Evolutionary conservation across 2,329 filamentous ascomycete species (phyloP), one percentile per base, ranked within the genome.

Genomic region (Calonectria pseudoturangicola): DNA sequence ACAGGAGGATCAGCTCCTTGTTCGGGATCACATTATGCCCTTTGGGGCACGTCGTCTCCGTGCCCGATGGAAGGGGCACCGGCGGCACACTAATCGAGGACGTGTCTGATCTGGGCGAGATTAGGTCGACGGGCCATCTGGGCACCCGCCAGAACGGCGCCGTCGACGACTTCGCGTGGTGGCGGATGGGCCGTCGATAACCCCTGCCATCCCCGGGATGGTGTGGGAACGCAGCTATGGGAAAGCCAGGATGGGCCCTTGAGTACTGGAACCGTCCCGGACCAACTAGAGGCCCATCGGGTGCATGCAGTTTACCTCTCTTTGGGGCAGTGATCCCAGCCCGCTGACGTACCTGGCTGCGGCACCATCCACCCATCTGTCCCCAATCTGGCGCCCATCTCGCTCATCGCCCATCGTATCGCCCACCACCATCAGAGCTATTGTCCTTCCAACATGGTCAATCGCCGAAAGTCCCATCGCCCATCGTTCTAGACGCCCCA

Each of bases 81-180:
- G 60, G 75, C 74, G 66, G 73, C 74, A 74, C 77, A 79, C 77
- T 79, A 79, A 79, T 77, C 75, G 75, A 79, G 69, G 72, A 71
- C 65, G 72, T 79, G 77, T 79, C 75, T 79, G 77, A 79, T 79
- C 77, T 79, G 71, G 69, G 63, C 76, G 76, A 79, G 77, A 79
- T 79, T 79, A 76, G 74, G 76, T 74, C 77, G 74, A 70, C 77
- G 74, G 74, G 73, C 76, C 74, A 79, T 79, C 75, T 79, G 64
- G 66, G 54, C 68, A 79, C 70, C 76, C 77, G 71, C 73, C 77
- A 79, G 75, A 64, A 63, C 73, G 75, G 77, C 75, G 75, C 76
- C 75, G 73, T 77, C 71, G 65, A 75, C 73, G 39, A 75, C 71
- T 76, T 77, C 75, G 76, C 75, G 74, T 79, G 77, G 77, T 75